Evolutionary conservation across 257 asterid genomes (phyloP).

Genomic region (Agastache rugosa): DNA sequence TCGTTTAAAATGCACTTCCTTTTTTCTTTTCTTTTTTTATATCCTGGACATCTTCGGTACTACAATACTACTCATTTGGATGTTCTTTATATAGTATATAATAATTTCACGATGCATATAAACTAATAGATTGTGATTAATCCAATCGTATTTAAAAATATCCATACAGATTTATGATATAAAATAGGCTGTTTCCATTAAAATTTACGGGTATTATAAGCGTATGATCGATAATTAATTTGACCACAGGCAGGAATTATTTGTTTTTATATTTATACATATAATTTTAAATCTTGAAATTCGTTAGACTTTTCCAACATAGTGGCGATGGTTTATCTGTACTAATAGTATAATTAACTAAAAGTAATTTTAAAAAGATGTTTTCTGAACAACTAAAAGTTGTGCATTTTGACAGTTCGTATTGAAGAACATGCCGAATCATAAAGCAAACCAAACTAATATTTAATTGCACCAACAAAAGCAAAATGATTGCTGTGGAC

Average conservation of each 20-base stretch:
- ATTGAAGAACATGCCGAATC: slow-evolving; percentile 25
- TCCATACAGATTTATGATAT: background rate
- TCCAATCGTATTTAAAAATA: background rate
- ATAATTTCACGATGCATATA: background rate
- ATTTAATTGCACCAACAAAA: slow-evolving; percentile 23
- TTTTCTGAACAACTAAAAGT: slow-evolving; percentile 14
- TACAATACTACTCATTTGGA: background rate
- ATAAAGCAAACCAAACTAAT: slow-evolving; percentile 8
- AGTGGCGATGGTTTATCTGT: slow-evolving; percentile 23
- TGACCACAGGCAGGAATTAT: background rate
- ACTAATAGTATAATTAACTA: slow-evolving; percentile 12
- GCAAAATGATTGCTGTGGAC: slow-evolving; percentile 28
- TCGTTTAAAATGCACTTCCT: no score
- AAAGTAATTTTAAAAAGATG: slow-evolving; percentile 2
- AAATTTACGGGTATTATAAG: background rate
- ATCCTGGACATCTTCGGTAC: background rate
- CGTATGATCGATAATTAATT: background rate
- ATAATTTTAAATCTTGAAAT: slow-evolving; percentile 20
- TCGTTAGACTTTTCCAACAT: slow-evolving; percentile 27
- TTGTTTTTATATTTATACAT: background rate
- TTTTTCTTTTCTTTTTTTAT: no score
- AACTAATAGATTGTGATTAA: background rate
- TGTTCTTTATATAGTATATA: background rate
- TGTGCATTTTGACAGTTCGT: slow-evolving; percentile 11
- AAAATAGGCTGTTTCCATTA: background rate